Percentiles rank a stretch among this genome's conserved stretches.
These are phyloP conservation scores for Rhodotorula sp. DNA, from an alignment of 1,284 basidiomycete species.

Conservation along the genomic window DNA sequence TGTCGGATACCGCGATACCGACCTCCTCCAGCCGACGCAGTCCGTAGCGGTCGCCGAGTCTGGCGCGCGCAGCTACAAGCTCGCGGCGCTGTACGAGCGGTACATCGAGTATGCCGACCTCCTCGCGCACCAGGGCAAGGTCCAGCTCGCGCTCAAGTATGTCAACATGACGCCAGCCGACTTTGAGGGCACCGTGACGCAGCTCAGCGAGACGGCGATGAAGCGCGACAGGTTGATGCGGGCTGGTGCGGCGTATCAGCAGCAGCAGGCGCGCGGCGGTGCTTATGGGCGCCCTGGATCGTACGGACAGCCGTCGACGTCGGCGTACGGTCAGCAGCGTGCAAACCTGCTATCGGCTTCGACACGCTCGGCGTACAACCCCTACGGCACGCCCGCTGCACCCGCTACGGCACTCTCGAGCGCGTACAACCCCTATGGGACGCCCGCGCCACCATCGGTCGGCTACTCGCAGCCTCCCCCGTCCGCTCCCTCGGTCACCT, in stretches of 20 bases:
- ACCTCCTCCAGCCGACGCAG: slow-evolving; percentile 58
- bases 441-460: background rate
- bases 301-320: too few species aligned
- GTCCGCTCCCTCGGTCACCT: slow-evolving; percentile 7
- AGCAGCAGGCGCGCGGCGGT: background rate
- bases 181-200: slow-evolving; percentile 54
- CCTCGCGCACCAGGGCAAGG: slow-evolving; percentile 82
- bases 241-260: background rate
- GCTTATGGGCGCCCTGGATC: too few species aligned
- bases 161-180: slow-evolving; percentile 75
- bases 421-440: slow-evolving; percentile 18
- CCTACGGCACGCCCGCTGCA: slow-evolving; percentile 1
- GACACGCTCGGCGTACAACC: slow-evolving; percentile 25
- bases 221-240: slow-evolving; percentile 31
- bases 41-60: slow-evolving; percentile 54
- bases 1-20: slow-evolving; percentile 79
- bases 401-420: background rate
- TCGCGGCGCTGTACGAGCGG: slow-evolving; percentile 81
- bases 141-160: slow-evolving; percentile 78
- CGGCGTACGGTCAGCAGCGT: background rate
- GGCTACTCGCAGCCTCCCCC: background rate
- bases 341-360: slow-evolving; percentile 11
- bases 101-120: slow-evolving; percentile 96
- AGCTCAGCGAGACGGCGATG: slow-evolving; percentile 12
- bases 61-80: slow-evolving; percentile 71